Evolutionary conservation across 2,329 filamentous ascomycete genomes (phyloP).

Genomic region (Fusarium sp.): DNA sequence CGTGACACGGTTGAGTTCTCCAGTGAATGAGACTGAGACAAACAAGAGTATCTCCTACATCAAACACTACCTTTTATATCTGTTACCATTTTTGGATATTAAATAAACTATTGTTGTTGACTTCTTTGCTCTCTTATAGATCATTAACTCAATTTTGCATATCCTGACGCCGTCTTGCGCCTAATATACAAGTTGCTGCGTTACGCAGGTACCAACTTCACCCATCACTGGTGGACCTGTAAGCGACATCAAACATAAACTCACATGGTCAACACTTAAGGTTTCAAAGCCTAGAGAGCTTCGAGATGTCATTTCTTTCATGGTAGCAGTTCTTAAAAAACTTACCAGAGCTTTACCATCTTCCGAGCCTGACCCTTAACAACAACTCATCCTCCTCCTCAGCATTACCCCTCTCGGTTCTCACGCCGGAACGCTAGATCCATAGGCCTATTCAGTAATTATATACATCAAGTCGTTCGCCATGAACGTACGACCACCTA

Average conservation of each 20-base stretch:
- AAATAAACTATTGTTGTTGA: background rate
- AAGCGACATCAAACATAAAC: constrained; percentile 20
- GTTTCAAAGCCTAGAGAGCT: background rate
- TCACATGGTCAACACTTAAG: constrained; percentile 12
- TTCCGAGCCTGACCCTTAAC: background rate
- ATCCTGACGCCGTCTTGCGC: background rate
- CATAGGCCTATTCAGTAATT: constrained; percentile 8
- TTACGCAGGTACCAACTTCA: constrained; percentile 17
- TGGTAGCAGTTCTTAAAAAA: constrained; percentile 11
- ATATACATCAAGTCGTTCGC: constrained; percentile 25
- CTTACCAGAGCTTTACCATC: background rate
- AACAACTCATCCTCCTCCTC: background rate
- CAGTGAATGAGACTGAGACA: constrained; percentile 29
- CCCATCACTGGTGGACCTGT: constrained; percentile 31
- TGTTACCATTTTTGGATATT: background rate
- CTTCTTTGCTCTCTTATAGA: background rate
- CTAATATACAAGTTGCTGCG: constrained; percentile 21
- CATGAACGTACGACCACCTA: constrained; percentile 91
- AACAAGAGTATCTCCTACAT: constrained; percentile 27
- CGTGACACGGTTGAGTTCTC: constrained; percentile 33
- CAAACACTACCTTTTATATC: constrained; percentile 11
- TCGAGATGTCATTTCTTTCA: constrained; percentile 25
- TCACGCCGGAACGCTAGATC: background rate
- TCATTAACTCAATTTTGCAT: background rate
- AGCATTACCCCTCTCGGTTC: constrained; percentile 31